Conservation (phyloP, 2,329 filamentous ascomycete species). For the Penicillium sclerotigenum region DNA sequence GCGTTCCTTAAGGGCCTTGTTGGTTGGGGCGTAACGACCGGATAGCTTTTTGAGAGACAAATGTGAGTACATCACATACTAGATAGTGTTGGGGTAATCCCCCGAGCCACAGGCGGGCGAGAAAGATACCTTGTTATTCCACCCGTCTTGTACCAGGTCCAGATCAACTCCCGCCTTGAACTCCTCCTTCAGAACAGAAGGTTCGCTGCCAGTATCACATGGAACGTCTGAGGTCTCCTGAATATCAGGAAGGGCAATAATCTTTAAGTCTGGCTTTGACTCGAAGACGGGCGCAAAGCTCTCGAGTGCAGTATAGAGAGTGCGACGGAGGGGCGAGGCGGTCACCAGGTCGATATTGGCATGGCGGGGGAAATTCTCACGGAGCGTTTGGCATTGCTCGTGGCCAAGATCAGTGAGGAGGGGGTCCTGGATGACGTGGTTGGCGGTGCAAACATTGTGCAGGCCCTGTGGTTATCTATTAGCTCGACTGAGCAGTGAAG, state of each 20-base stretch:
- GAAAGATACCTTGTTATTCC: slow-evolving; percentile 63
- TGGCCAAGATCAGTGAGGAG: slow-evolving; percentile 72
- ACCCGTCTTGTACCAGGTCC: slow-evolving; percentile 58
- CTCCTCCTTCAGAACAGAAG: slow-evolving; percentile 55
- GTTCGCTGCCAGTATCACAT: slow-evolving; percentile 69
- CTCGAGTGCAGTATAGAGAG: slow-evolving; percentile 71
- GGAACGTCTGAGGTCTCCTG: slow-evolving; percentile 75
- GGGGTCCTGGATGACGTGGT: slow-evolving; percentile 74
- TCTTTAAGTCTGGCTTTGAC: slow-evolving; percentile 44
- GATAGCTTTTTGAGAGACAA: not conserved
- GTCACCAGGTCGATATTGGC: slow-evolving; percentile 65
- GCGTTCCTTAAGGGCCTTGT: slow-evolving; percentile 56
- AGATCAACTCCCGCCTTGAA: slow-evolving; percentile 66
- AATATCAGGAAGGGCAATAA: slow-evolving; percentile 68
- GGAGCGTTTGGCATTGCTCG: slow-evolving; percentile 67
- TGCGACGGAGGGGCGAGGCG: slow-evolving; percentile 76
- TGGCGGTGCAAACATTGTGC: slow-evolving; percentile 71
- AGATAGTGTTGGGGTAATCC: not conserved
- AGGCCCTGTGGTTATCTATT: slow-evolving; percentile 56
- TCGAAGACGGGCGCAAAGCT: slow-evolving; percentile 61
- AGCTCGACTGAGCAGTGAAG: slow-evolving; percentile 5
- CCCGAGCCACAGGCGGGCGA: not conserved
- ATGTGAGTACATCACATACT: not conserved
- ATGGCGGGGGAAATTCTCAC: slow-evolving; percentile 62
- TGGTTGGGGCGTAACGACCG: slow-evolving; percentile 47